Conservation (phyloP, 257 asterid genomes). For the Gentiana macrophylla region DNA sequence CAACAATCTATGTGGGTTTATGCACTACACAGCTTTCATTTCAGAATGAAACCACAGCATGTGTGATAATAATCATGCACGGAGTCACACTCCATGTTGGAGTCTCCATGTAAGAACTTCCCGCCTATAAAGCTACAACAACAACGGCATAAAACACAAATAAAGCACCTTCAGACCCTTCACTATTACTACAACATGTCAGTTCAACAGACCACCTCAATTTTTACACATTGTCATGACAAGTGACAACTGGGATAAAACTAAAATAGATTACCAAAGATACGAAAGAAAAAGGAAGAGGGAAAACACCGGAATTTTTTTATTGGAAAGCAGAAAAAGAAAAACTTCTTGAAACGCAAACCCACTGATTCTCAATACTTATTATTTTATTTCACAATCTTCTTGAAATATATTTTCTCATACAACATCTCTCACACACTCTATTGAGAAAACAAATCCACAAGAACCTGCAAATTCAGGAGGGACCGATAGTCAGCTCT, state of each 20-base stretch:
- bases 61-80: no score
- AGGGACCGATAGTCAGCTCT: background rate
- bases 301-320: background rate
- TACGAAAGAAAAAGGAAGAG: background rate
- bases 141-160: background rate
- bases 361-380: slow-evolving; percentile 15
- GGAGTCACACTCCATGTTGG: no score
- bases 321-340: background rate
- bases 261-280: background rate
- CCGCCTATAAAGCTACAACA: background rate
- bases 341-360: slow-evolving; percentile 7
- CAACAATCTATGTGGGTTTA: no score
- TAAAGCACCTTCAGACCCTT: no score
- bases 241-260: background rate
- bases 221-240: no score
- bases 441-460: slow-evolving; percentile 24
- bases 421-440: slow-evolving; percentile 23
- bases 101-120: no score
- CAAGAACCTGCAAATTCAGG: slow-evolving; percentile 20
- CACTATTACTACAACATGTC: slow-evolving; percentile 3
- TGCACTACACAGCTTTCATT: no score
- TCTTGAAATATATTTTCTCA: slow-evolving; percentile 10
- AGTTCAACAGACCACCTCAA: background rate
- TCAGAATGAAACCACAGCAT: no score
- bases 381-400: slow-evolving; percentile 12